Base-by-base conservation (phyloP, 2,329 filamentous ascomycete genomes). In the Clonostachys chloroleuca region DNA sequence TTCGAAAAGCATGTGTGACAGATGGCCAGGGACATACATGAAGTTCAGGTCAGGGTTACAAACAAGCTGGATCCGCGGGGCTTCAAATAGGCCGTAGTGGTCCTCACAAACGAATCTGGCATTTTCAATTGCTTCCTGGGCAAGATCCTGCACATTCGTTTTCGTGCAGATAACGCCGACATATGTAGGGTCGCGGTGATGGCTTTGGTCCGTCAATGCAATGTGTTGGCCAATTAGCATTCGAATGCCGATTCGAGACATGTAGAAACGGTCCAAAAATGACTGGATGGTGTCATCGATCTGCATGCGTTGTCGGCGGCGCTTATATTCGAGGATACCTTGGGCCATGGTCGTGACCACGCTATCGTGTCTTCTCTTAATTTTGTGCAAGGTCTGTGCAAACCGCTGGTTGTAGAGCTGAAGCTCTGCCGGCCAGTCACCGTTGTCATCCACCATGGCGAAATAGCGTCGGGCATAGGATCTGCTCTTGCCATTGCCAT, bases 181-280 rank as follows among this genome's bases (percentile, higher is more conserved):
- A 62, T 99, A 97, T 51, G 90, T 89, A 36, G 91, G 90, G 66
- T 97, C 92, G 52, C 85, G 84, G 56, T 91, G 84, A 58, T 94
- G 86, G 59, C 86, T 88, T 70, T 97, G 92, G 66, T 97, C 92
- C 6, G 92, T 96, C 49, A 99, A 77, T 50, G 94, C 94, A 60
- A 99, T 96, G 74, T 99, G 94, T 67, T 99, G 94, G 46, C 94
- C 94, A 59, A 99, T 96, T 44, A 99, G 84, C 94, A 99, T 99
- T 58, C 94, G 89, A 57, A 99, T 99, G 55, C 94, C 94, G 61
- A 99, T 99, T 52, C 94, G 89, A 41, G 92, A 96, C 94, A 99
- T 99, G 77, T 99, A 99, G 71, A 99, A 99, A 50, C 94, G 89
- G 71, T 99, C 94, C 55, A 99, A 83, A 75, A 99, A 99, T 47